Evolutionary conservation across 2,329 filamentous ascomycete genomes (phyloP), one percentile per base, ranked within the genome.

Genomic region (Sporothrix brunneoviolacea): DNA sequence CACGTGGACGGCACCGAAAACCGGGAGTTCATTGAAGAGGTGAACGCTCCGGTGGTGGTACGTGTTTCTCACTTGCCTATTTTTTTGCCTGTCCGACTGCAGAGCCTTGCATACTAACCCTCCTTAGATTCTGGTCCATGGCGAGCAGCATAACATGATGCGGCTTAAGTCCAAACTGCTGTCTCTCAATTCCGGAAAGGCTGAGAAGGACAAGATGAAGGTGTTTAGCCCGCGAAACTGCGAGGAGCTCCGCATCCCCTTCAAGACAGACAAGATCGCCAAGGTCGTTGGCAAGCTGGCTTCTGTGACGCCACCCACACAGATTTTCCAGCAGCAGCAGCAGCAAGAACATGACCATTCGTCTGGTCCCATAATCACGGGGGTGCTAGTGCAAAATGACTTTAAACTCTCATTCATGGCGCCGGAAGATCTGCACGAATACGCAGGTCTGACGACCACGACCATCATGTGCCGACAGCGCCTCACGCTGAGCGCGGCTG

Each of bases 111-210:
- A n/a, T n/a, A 5, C 55, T 59, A 48, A 60, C 48, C 3, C 42
- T 44, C 48, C 43, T 8, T 21, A 91, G 87, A 96, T 98, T 54
- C 80, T 98, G 28, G 93, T 98, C 3, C 93, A 98, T 59, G 93
- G 93, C 50, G 93, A 98, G 65, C 90, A 93, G 61, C 89, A 95
- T 64, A 95, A 97, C 64, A 97, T 97, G 90, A 95, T 93, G 78
- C 84, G 93, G 48, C 74, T 98, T 24, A 95, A 95, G 66, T 96
- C 91, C 3, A 94, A 95, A 64, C 77, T 98, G 2, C 80, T 97
- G 4, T 91, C 89, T n/a, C 78, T 96, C 33, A 96, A 96, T 62
- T 83, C 86, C 24, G 82, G 83, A 57, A 91, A 91, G 63, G 74
- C 81, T 1, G 73, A 81, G 37, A 93, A 94, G 59, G 73, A 81